Base-by-base conservation (phyloP, 805 yeast species). In the Yarrowia deformans region DNA sequence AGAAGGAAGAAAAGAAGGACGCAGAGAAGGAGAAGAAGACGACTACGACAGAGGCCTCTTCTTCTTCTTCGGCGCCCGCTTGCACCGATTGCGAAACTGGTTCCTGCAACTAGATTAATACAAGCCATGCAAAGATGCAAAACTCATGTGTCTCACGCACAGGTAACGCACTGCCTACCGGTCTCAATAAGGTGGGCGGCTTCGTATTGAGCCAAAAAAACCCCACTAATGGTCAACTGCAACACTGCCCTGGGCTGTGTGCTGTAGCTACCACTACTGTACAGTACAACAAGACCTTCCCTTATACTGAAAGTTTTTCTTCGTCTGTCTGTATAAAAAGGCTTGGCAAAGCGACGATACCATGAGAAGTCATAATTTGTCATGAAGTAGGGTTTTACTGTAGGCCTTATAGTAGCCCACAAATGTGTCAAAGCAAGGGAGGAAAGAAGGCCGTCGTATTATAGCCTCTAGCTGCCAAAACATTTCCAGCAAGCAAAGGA, bases 241-340 rank as follows among this genome's bases (percentile, higher is more conserved):
- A 14, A 54, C 60, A 54, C 60, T 54, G 60, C 60, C 60, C 60
- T 54, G 60, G 60, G 60, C 60, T 54, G 60, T 54, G 29, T 19
- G n/a, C 54, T 46, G 48, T 43, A 43, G 16, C 7, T 9, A 10
- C 23, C n/a, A n/a, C n/a, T n/a, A n/a, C n/a, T n/a, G n/a, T n/a
- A n/a, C n/a, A n/a, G n/a, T n/a, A n/a, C n/a, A n/a, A n/a, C 23
- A 5, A 6, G 16, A 42, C 8, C 16, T 0, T 8, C 48, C 32
- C 34, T 19, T 13, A 23, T 13, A 19, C 12, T 46, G 19, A 46
- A 23, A 32, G 23, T 46, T 46, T 19, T 13, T 23, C 52, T 29
- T n/a, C 35, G 18, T 29, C 34, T 23, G 29, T 46, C 34, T 19
- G 16, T 4, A 12, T 7, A 42, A 10, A 18, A 23, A 29, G 35